phyloP scores from a whole-genome alignment of 345 rosid species.

The Eucalyptus rudis region DNA sequence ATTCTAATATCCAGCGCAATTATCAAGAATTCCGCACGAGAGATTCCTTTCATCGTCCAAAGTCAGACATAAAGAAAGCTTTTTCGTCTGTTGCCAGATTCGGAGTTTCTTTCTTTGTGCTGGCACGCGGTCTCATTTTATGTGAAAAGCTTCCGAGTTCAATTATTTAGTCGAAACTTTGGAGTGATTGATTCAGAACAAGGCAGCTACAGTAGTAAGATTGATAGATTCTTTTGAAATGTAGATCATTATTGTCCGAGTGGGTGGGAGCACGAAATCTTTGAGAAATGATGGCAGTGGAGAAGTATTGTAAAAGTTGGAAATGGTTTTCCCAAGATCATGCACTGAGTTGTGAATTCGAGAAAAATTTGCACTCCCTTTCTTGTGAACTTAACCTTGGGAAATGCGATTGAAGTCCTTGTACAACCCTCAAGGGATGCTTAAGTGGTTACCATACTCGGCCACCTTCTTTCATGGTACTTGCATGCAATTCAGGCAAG shows the following conservation, averaged over 20 bases:
- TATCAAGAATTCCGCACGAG: background rate
- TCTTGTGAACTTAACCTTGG: background rate
- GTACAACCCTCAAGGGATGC: background rate
- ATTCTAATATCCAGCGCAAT: background rate
- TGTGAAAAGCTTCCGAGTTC: background rate
- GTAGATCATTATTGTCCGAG: background rate
- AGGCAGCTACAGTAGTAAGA: background rate
- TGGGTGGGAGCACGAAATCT: background rate
- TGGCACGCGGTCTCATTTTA: background rate
- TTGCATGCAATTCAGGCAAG: background rate
- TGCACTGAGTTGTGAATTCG: background rate
- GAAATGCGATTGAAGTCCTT: background rate
- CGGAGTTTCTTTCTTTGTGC: background rate
- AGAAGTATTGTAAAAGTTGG: background rate
- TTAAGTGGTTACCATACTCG: background rate
- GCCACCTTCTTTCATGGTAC: background rate
- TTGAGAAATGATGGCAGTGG: background rate
- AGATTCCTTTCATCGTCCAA: background rate
- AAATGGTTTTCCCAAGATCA: background rate
- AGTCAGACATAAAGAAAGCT: background rate
- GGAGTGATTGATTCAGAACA: background rate
- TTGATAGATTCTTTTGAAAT: background rate
- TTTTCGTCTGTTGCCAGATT: background rate
- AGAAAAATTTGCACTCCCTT: background rate
- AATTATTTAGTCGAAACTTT: background rate